phyloP scores from a whole-genome alignment of 306 rosid species.

The Medicago truncatula region DNA sequence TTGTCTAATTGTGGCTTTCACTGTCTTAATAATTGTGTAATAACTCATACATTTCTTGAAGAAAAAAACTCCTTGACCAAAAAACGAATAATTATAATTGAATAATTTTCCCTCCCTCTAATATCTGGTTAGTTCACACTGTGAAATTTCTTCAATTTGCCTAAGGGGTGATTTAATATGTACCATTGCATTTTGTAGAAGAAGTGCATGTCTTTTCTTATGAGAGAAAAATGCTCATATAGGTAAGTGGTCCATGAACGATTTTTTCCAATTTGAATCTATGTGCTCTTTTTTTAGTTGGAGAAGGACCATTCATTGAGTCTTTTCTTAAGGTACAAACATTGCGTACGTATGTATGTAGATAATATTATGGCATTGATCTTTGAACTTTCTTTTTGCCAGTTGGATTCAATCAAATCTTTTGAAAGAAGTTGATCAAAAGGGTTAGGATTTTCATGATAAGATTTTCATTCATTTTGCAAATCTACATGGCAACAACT shows the following conservation, averaged over 20 bases:
- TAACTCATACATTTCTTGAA: neutral
- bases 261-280: neutral
- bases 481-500: constrained; percentile 23
- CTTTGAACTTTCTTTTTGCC: neutral
- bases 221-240: neutral
- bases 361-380: neutral
- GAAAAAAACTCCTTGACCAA: neutral
- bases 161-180: neutral
- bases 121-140: too few relatives aligned
- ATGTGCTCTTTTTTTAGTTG: constrained; percentile 25
- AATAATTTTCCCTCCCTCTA: neutral
- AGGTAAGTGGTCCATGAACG: constrained; percentile 33
- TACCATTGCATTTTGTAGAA: neutral
- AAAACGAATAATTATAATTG: neutral
- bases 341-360: neutral
- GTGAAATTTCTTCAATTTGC: neutral
- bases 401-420: constrained; percentile 7
- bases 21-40: neutral
- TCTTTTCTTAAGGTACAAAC: constrained; percentile 12
- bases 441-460: constrained; percentile 12
- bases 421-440: neutral
- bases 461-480: neutral
- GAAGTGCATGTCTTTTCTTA: constrained; percentile 23
- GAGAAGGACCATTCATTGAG: constrained; percentile 30
- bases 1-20: neutral